Percentiles rank a stretch among this genome's conserved stretches.
phyloP scores from a whole-genome alignment of 2,329 filamentous ascomycete genomes.

The Nemania sp. region DNA sequence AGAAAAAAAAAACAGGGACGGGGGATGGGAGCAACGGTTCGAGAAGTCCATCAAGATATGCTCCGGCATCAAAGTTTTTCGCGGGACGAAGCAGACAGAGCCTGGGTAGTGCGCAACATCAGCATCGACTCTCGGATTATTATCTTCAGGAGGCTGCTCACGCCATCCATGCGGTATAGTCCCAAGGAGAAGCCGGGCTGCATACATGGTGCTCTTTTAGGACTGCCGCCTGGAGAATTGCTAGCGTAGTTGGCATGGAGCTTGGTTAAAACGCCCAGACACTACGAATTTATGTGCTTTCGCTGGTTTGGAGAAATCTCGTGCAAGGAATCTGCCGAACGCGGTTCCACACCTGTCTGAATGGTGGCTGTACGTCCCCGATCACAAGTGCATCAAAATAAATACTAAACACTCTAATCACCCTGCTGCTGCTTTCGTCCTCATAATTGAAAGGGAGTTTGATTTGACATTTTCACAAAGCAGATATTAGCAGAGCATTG shows the following conservation, averaged over 20 bases:
- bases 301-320: background rate
- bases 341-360: conserved; percentile 1
- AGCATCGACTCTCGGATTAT: background rate
- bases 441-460: background rate
- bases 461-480: background rate
- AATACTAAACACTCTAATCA: background rate
- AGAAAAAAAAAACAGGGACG: background rate
- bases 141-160: background rate
- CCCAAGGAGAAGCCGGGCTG: background rate
- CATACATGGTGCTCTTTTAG: background rate
- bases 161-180: background rate
- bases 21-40: background rate
- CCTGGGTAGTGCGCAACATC: background rate
- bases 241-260: background rate
- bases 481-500: background rate
- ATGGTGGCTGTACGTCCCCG: background rate
- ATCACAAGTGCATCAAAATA: background rate
- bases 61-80: no score
- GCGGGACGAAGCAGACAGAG: background rate
- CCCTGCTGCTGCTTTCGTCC: background rate
- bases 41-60: background rate
- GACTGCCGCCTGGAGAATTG: background rate
- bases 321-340: background rate
- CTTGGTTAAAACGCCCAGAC: background rate
- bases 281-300: no score